Evolutionary conservation across 2,329 filamentous ascomycete genomes (phyloP).

Genomic region (Botryotinia calthae): DNA sequence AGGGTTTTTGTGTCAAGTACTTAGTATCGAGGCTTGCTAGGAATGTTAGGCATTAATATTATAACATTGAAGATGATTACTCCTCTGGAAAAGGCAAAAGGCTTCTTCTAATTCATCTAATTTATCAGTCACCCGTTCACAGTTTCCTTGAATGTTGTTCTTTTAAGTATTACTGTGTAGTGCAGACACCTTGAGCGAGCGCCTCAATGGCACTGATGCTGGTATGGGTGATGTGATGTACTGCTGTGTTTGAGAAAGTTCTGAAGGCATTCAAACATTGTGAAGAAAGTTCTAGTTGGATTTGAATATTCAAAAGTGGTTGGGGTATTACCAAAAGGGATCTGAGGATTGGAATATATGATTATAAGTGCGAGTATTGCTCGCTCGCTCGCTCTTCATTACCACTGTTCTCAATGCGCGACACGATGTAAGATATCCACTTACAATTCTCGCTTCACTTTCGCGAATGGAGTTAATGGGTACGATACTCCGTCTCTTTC

Average conservation of each 20-base stretch:
- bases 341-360: neutral
- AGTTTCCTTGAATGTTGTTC: neutral
- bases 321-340: neutral
- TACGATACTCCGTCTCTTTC: neutral
- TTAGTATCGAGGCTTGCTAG: neutral
- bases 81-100: neutral
- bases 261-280: neutral
- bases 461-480: neutral
- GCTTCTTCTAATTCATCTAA: neutral
- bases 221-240: neutral
- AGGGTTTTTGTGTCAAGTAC: neutral
- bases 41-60: neutral
- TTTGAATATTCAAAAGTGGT: neutral
- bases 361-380: neutral
- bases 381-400: neutral
- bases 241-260: neutral
- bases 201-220: neutral
- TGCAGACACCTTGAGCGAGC: neutral
- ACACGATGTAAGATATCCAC: neutral
- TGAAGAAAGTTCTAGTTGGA: neutral
- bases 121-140: neutral
- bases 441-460: too few relatives aligned
- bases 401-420: neutral
- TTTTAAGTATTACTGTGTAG: neutral
- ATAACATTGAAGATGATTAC: conserved; percentile 1